Evolutionary conservation across 2,329 filamentous ascomycete genomes (phyloP).

Genomic region (Microsporum canis): DNA sequence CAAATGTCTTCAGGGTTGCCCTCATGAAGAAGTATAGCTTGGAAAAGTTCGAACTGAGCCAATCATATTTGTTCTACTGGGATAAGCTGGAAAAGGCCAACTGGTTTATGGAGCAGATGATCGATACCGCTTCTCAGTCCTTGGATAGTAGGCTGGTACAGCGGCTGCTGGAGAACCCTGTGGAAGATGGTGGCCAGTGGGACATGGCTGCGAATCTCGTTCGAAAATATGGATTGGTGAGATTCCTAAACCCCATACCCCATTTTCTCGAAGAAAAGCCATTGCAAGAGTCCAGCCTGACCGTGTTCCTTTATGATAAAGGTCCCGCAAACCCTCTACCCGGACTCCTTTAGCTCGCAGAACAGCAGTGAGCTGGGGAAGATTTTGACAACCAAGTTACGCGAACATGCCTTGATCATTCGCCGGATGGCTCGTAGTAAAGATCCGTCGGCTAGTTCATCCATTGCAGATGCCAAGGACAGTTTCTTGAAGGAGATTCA

Average conservation of each 20-base stretch:
- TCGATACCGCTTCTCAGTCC: constrained; percentile 59
- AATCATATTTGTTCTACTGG: constrained; percentile 84
- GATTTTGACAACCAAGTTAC: constrained; percentile 70
- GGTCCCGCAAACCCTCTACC: constrained; percentile 66
- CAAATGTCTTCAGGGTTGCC: constrained; percentile 83
- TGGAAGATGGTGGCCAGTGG: constrained; percentile 79
- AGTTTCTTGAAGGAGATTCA: constrained; percentile 72
- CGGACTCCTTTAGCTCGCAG: constrained; percentile 68
- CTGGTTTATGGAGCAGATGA: constrained; percentile 74
- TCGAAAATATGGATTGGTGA: constrained; percentile 68
- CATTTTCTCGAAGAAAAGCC: neutral
- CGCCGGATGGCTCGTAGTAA: constrained; percentile 43
- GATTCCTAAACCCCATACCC: neutral
- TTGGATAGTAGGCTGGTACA: constrained; percentile 65
- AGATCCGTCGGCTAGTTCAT: constrained; percentile 27
- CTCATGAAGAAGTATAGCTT: constrained; percentile 75
- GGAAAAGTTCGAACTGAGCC: constrained; percentile 70
- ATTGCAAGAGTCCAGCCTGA: neutral
- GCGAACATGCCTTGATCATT: constrained; percentile 69
- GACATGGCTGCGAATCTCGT: constrained; percentile 85
- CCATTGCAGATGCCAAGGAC: constrained; percentile 48
- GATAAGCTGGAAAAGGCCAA: constrained; percentile 90
- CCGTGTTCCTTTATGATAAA: constrained; percentile 5
- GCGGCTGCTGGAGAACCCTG: constrained; percentile 53
- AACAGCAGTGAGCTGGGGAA: constrained; percentile 59